A percentile compares a stretch with the other conserved stretches of the same genome.
These are phyloP conservation scores for Silybum marianum DNA, from an alignment of 129 eudicot species.

Conservation along the genomic window DNA sequence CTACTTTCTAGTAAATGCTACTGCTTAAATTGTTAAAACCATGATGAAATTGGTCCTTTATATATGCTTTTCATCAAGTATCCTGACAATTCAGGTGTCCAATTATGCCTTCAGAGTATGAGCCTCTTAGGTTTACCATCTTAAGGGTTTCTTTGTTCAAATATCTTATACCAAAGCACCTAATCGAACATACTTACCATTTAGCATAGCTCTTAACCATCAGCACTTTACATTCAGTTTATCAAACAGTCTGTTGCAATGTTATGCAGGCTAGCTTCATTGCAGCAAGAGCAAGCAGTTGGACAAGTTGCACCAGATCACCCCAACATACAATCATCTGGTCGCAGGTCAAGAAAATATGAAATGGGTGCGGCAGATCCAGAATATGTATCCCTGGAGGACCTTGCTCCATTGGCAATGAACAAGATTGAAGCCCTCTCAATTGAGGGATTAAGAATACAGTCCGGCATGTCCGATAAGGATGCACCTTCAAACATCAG, in stretches of 20 bases:
- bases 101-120: not conserved
- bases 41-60: not conserved
- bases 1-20: not conserved
- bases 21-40: not conserved
- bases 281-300: constrained; percentile 42
- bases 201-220: not conserved
- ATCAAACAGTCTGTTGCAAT: not conserved
- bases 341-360: constrained; percentile 36
- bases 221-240: not conserved
- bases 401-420: constrained; percentile 89
- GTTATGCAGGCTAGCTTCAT: constrained; percentile 50
- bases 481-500: constrained; percentile 72
- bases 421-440: constrained; percentile 87
- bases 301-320: constrained; percentile 31
- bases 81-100: not conserved
- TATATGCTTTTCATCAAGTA: not conserved
- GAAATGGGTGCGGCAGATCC: constrained; percentile 36
- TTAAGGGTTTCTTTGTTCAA: not conserved
- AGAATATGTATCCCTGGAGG: constrained; percentile 71
- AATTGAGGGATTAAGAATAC: constrained; percentile 91
- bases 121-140: not conserved
- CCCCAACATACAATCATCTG: constrained; percentile 20
- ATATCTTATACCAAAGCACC: not conserved
- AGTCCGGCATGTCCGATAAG: constrained; percentile 82
- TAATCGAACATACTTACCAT: not conserved